These are phyloP conservation scores for Erythrophleum fordii DNA, from an alignment of 306 rosid genomes.

Conservation along the genomic window DNA sequence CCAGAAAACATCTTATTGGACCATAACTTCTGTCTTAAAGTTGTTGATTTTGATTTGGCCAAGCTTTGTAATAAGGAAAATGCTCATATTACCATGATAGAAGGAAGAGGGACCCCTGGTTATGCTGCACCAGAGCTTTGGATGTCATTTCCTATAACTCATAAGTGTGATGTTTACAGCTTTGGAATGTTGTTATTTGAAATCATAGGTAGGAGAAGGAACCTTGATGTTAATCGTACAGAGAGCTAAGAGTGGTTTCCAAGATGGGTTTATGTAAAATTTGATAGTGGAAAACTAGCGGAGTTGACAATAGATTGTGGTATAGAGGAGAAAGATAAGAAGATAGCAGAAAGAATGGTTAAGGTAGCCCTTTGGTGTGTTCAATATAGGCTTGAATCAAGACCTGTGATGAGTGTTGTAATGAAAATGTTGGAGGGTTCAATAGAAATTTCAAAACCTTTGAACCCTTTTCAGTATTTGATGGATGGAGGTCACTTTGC, in stretches of 20 bases:
- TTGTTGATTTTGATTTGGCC: neutral
- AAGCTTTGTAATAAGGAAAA: neutral
- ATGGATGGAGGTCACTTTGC: too few species aligned
- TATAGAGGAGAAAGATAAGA: neutral
- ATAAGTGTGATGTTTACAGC: neutral
- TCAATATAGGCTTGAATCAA: too few species aligned
- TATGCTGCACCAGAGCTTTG: neutral
- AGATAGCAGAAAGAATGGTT: too few species aligned
- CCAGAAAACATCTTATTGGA: conserved; percentile 48
- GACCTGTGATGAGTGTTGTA: too few species aligned
- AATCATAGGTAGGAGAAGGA: neutral
- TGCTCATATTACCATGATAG: neutral
- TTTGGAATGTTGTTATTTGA: conserved; percentile 1
- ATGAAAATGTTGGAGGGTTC: too few species aligned
- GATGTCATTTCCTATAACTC: neutral
- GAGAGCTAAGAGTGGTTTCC: neutral
- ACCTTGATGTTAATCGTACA: neutral
- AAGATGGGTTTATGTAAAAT: neutral
- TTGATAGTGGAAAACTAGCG: neutral
- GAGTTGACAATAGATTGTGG: neutral
- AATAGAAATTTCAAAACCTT: too few species aligned
- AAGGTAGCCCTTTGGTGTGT: too few species aligned
- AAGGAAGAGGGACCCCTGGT: neutral
- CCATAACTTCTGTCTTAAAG: neutral
- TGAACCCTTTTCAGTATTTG: too few species aligned